A percentile compares a stretch with the other conserved stretches of the same genome.
phyloP scores from a whole-genome alignment of 2,329 filamentous ascomycete genomes.

The Aspergillus nomiae region DNA sequence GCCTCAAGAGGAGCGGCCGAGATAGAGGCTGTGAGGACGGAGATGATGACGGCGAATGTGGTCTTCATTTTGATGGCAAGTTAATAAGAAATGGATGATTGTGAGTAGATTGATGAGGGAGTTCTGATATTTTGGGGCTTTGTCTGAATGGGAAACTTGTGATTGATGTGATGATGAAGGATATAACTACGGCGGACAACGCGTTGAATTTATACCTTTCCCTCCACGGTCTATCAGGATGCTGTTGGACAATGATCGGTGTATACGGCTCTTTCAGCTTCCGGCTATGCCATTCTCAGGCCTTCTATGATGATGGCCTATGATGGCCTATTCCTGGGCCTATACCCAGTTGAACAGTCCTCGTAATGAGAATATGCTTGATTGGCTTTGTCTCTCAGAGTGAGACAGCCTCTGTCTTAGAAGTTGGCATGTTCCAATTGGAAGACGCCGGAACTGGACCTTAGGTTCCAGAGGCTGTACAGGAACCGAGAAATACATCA shows the following conservation, averaged over 20 bases:
- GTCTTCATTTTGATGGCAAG: conserved; percentile 23
- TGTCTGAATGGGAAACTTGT: background rate
- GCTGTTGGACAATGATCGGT: background rate
- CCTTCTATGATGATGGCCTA: background rate
- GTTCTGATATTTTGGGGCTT: background rate
- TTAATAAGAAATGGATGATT: background rate
- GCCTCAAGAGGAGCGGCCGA: conserved; percentile 16
- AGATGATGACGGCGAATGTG: conserved; percentile 18
- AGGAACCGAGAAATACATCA: background rate
- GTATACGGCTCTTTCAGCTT: background rate
- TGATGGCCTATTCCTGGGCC: background rate
- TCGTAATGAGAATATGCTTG: background rate
- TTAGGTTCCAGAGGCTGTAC: background rate
- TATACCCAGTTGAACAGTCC: background rate
- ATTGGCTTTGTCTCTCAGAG: background rate
- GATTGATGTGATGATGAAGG: background rate
- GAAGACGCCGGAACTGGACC: background rate
- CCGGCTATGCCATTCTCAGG: background rate
- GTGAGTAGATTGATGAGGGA: background rate
- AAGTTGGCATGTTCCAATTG: background rate
- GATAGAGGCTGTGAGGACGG: conserved; percentile 21
- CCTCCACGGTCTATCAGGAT: background rate
- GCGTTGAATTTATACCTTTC: background rate
- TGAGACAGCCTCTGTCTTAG: background rate
- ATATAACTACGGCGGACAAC: background rate